Evolutionary conservation across 2,329 filamentous ascomycete species (phyloP).

Genomic region (Fusarium odoratissimum): DNA sequence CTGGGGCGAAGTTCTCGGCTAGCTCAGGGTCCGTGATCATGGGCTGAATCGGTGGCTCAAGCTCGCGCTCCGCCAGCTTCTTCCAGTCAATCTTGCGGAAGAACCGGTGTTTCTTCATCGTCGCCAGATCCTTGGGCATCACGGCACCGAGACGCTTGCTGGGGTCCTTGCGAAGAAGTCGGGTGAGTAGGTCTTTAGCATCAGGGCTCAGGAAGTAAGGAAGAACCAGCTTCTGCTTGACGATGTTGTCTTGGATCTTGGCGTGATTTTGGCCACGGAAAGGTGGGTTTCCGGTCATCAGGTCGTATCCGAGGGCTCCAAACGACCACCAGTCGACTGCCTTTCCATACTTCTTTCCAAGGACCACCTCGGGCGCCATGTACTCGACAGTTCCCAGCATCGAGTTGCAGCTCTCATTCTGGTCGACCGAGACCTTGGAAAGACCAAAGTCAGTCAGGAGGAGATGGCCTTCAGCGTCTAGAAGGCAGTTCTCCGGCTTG

Average conservation of each 20-base stretch:
- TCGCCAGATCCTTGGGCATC: slow-evolving; percentile 88
- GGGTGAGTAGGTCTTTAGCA: slow-evolving; percentile 91
- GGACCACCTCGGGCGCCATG: slow-evolving; percentile 97
- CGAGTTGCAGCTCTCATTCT: slow-evolving; percentile 77
- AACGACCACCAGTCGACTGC: slow-evolving; percentile 99
- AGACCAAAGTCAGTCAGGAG: slow-evolving; percentile 96
- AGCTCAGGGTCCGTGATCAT: slow-evolving; percentile 95
- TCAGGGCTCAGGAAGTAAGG: slow-evolving; percentile 93
- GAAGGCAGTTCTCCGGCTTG: slow-evolving; percentile 96
- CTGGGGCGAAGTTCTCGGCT: slow-evolving; percentile 94
- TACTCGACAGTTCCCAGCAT: slow-evolving; percentile 97
- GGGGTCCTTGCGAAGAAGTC: slow-evolving; percentile 91
- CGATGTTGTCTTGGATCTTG: slow-evolving; percentile 95
- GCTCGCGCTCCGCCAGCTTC: slow-evolving; percentile 81
- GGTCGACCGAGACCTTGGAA: slow-evolving; percentile 88
- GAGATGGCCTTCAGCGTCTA: slow-evolving; percentile 91
- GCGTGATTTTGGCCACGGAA: slow-evolving; percentile 92
- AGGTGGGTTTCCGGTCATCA: slow-evolving; percentile 91
- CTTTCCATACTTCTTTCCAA: slow-evolving; percentile 89
- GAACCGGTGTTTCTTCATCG: slow-evolving; percentile 93
- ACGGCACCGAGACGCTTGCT: slow-evolving; percentile 87
- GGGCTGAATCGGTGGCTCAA: slow-evolving; percentile 90
- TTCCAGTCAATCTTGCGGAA: slow-evolving; percentile 98
- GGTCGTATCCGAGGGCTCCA: slow-evolving; percentile 89
- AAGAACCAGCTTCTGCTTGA: slow-evolving; percentile 88